Evolutionary conservation across 257 asterid genomes (phyloP).

Genomic region (Nicotiana noctiflora): DNA sequence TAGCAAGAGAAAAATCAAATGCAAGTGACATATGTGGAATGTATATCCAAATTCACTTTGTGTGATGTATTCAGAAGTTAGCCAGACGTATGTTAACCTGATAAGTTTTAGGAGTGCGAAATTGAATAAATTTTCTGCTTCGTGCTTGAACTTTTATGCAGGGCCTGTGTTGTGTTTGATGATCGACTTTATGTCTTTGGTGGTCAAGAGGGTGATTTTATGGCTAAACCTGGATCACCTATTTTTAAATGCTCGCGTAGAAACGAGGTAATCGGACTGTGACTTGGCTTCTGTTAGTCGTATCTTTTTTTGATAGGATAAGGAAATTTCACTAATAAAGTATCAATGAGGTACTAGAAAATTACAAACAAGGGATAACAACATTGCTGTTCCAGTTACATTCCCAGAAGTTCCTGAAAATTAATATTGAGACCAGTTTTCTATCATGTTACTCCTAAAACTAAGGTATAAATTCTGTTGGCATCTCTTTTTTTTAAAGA

Average conservation of each 20-base stretch:
- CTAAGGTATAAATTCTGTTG: neutral
- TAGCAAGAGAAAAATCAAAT: neutral
- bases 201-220: slow-evolving; percentile 95
- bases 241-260: slow-evolving; percentile 88
- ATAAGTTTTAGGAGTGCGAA: neutral
- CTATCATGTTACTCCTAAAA: neutral
- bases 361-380: neutral
- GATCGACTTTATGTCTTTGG: slow-evolving; percentile 65
- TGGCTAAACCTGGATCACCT: slow-evolving; percentile 96
- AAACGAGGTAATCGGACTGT: slow-evolving; percentile 50
- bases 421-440: neutral
- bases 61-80: neutral
- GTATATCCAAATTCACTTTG: neutral
- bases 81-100: neutral
- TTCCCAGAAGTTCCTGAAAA: neutral
- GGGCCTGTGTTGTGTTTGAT: slow-evolving; percentile 75
- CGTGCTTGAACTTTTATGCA: slow-evolving; percentile 21
- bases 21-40: too few relatives aligned
- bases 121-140: slow-evolving; percentile 1
- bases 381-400: neutral
- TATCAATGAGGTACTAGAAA: neutral
- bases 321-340: neutral
- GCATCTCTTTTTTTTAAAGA: neutral
- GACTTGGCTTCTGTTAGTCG: neutral
- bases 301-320: neutral